Conservation (phyloP, 1,139 yeast genomes). For the Yamadazyma diospyri region DNA sequence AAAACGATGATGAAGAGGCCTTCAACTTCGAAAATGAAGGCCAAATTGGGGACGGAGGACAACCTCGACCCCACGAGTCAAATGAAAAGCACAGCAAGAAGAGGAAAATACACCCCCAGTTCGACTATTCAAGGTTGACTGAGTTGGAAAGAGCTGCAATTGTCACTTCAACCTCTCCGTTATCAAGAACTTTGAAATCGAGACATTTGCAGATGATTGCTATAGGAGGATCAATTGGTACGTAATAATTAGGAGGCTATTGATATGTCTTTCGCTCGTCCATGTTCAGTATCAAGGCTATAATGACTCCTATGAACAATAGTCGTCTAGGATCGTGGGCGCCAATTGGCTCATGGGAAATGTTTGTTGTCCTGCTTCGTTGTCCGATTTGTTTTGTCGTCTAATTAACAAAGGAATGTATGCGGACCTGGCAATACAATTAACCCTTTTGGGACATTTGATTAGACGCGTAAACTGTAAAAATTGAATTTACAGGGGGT, state of each 20-base stretch:
- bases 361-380: no score
- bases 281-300: no score
- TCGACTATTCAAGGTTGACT: slow-evolving; percentile 26
- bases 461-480: no score
- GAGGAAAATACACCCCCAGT: slow-evolving; percentile 21
- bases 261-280: no score
- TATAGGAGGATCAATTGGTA: slow-evolving; percentile 40
- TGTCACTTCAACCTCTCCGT: slow-evolving; percentile 29
- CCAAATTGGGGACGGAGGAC: slow-evolving; percentile 1
- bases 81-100: slow-evolving; percentile 12
- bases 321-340: no score
- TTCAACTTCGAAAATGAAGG: slow-evolving; percentile 1
- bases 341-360: no score
- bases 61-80: neutral
- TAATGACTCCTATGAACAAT: no score
- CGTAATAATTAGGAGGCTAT: slow-evolving; percentile 3
- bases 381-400: no score
- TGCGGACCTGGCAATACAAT: no score
- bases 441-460: neutral
- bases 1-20: slow-evolving; percentile 12
- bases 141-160: slow-evolving; percentile 32
- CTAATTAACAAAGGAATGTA: no score
- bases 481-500: no score
- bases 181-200: slow-evolving; percentile 31
- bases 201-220: slow-evolving; percentile 43